phyloP scores from a whole-genome alignment of 179 eudicot genomes.

The Actinidia polygama region DNA sequence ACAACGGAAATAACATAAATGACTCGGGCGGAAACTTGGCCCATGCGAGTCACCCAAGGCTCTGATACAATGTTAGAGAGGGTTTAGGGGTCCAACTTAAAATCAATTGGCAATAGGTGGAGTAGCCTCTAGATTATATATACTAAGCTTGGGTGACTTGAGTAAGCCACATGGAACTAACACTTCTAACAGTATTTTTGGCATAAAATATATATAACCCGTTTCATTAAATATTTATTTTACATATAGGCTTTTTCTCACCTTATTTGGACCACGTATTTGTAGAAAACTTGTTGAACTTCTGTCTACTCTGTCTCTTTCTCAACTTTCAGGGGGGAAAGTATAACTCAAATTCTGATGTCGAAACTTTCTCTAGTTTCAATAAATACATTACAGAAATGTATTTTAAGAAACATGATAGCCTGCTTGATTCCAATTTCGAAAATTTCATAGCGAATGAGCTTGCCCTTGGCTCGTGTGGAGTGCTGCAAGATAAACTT shows the following conservation, averaged over 20 bases:
- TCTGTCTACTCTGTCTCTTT: neutral
- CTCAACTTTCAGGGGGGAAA: constrained; percentile 23
- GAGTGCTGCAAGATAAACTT: constrained; percentile 25
- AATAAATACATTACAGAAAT: constrained; percentile 47
- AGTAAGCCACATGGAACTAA: too few species aligned
- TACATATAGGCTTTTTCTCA: neutral
- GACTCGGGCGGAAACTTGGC: too few species aligned
- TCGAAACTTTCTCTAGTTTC: constrained; percentile 25
- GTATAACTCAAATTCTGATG: constrained; percentile 13
- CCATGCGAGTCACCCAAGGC: too few species aligned
- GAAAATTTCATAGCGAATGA: constrained; percentile 42
- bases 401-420: constrained; percentile 54
- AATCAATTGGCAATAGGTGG: too few species aligned
- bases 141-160: too few species aligned
- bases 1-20: too few species aligned
- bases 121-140: too few species aligned
- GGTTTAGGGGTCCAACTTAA: too few species aligned
- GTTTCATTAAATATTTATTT: too few species aligned
- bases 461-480: constrained; percentile 34
- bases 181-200: too few species aligned
- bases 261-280: constrained; percentile 10
- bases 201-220: too few species aligned
- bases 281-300: neutral
- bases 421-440: constrained; percentile 46
- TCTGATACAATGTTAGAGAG: too few species aligned